phyloP scores from a whole-genome alignment of 495 filamentous ascomycete species.

The Penicillium macrosclerotiorum region DNA sequence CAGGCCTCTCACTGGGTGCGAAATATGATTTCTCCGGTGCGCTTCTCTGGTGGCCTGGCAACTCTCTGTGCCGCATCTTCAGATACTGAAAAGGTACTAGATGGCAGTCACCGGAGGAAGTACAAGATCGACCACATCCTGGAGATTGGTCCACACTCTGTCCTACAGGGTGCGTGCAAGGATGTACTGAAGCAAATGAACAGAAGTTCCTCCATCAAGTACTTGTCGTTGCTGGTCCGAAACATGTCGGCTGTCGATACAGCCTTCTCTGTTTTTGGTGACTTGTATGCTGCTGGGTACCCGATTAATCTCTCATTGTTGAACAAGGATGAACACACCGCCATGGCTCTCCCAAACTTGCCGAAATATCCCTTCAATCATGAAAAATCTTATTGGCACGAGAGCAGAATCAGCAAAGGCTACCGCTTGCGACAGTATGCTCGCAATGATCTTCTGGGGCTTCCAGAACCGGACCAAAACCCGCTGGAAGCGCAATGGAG shows the following conservation, averaged over 20 bases:
- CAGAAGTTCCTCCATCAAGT: slow-evolving; percentile 5
- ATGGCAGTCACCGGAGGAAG: too few species aligned
- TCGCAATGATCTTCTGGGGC: slow-evolving; percentile 23
- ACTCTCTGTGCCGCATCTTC: too few species aligned
- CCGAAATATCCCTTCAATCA: slow-evolving; percentile 44
- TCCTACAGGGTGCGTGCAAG: slow-evolving; percentile 35
- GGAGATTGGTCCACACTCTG: slow-evolving; percentile 49
- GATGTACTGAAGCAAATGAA: slow-evolving; percentile 20
- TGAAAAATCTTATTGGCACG: slow-evolving; percentile 3
- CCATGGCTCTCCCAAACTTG: slow-evolving; percentile 23
- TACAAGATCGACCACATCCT: slow-evolving; percentile 30
- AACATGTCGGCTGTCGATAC: slow-evolving; percentile 12
- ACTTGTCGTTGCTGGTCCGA: slow-evolving; percentile 19
- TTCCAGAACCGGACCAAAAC: slow-evolving; percentile 12
- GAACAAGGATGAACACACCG: slow-evolving; percentile 8
- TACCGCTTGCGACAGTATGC: slow-evolving; percentile 10
- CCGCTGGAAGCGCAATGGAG: slow-evolving; percentile 26
- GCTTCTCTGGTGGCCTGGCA: slow-evolving; percentile 28
- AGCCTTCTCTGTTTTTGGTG: slow-evolving; percentile 21
- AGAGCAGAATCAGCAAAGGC: slow-evolving; percentile 1
- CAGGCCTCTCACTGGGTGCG: slow-evolving; percentile 32
- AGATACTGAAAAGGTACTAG: too few species aligned
- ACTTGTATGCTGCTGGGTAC: slow-evolving; percentile 22
- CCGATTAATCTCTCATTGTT: slow-evolving; percentile 14
- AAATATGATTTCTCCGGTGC: slow-evolving; percentile 37